These are phyloP conservation scores for Boletus vermiculosoides DNA, from an alignment of 768 basidiomycete species.

Conservation along the genomic window DNA sequence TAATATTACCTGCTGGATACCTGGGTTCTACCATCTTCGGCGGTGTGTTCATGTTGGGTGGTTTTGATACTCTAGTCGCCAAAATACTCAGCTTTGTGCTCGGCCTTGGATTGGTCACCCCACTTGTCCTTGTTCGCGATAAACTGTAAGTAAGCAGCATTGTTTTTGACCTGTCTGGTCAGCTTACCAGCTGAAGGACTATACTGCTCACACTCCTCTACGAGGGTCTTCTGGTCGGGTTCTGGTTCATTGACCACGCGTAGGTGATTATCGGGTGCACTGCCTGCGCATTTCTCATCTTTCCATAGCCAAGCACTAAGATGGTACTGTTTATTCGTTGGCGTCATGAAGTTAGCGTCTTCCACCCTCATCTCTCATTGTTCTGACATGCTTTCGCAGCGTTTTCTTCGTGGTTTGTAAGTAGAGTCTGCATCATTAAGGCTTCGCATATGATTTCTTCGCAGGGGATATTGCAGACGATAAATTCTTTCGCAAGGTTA, in stretches of 20 bases:
- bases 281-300: conserved; percentile 10
- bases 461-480: conserved; percentile 94
- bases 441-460: neutral
- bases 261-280: conserved; percentile 36
- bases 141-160: conserved; percentile 63
- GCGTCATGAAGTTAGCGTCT: conserved; percentile 74
- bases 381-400: conserved; percentile 37
- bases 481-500: conserved; percentile 90
- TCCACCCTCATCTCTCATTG: conserved; percentile 7
- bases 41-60: conserved; percentile 77
- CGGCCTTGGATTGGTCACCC: conserved; percentile 82
- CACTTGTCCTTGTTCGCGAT: conserved; percentile 82
- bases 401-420: conserved; percentile 85
- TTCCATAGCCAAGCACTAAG: conserved; percentile 66
- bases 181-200: conserved; percentile 52
- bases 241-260: conserved; percentile 96
- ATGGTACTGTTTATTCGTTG: conserved; percentile 81
- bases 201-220: conserved; percentile 79
- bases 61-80: conserved; percentile 86
- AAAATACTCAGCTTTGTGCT: conserved; percentile 92
- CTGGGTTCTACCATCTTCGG: conserved; percentile 80
- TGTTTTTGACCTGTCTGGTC: neutral
- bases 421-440: conserved; percentile 27
- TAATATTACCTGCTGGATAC: conserved; percentile 79
- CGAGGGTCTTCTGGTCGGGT: conserved; percentile 84